phyloP scores from a whole-genome alignment of 176 grass and related monocot species.

The Raddia guianensis region DNA sequence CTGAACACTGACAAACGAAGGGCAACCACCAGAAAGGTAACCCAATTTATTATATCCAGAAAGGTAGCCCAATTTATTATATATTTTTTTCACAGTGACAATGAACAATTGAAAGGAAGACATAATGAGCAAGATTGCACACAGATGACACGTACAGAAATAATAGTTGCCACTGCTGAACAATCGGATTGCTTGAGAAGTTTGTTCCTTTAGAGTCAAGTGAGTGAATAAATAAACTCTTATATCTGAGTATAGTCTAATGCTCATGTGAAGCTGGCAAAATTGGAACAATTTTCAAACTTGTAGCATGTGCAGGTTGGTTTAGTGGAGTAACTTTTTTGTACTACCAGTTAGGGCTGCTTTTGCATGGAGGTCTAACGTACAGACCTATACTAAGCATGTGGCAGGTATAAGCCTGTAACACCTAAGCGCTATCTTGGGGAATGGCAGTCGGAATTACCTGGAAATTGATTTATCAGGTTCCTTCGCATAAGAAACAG shows the following conservation, averaged over 20 bases:
- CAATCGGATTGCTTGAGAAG: background rate
- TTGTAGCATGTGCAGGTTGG: slow-evolving; percentile 18
- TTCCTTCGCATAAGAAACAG: slow-evolving; percentile 90
- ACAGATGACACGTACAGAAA: background rate
- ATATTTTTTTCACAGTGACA: too few relatives aligned
- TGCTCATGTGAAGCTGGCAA: background rate
- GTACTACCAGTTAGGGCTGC: background rate
- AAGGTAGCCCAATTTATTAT: too few relatives aligned
- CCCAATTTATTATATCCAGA: too few relatives aligned
- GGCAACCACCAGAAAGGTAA: background rate
- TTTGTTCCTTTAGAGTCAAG: background rate
- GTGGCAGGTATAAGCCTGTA: background rate
- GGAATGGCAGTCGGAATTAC: slow-evolving; percentile 34
- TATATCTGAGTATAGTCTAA: background rate
- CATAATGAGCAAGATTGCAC: background rate
- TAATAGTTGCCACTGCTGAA: background rate
- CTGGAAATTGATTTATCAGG: slow-evolving; percentile 91
- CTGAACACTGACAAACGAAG: slow-evolving; percentile 21
- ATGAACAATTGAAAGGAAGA: too few relatives aligned
- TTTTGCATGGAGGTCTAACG: background rate
- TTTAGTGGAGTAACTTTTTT: slow-evolving; percentile 1
- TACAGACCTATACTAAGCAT: background rate
- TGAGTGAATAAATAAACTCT: background rate
- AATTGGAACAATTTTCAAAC: background rate
- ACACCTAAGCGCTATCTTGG: background rate